phyloP scores from a whole-genome alignment of 331 rosid species.

The Pyracantha coccinea region DNA sequence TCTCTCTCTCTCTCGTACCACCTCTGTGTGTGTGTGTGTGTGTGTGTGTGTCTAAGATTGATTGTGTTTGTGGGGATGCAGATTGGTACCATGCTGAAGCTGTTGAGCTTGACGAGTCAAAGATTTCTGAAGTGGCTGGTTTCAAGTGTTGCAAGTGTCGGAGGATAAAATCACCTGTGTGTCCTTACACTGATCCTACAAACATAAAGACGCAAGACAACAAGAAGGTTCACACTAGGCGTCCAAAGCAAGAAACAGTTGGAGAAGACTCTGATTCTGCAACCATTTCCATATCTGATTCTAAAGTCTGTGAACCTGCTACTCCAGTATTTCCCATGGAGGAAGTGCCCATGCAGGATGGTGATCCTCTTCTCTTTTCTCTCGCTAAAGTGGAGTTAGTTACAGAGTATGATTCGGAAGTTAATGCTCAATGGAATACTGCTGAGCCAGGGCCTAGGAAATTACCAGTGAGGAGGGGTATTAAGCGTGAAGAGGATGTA shows the following conservation, averaged over 20 bases:
- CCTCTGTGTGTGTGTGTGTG: too few species aligned
- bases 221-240: constrained; percentile 30
- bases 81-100: constrained; percentile 99
- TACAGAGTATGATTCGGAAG: constrained; percentile 40
- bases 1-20: background rate
- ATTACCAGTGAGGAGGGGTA: constrained; percentile 73
- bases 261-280: constrained; percentile 47
- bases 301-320: constrained; percentile 42
- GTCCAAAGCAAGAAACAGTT: constrained; percentile 41
- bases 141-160: constrained; percentile 96
- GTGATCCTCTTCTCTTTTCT: constrained; percentile 64
- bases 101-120: constrained; percentile 77
- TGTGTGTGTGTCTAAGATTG: background rate
- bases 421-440: constrained; percentile 46
- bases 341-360: constrained; percentile 30
- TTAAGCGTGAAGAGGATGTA: constrained; percentile 58
- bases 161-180: constrained; percentile 76
- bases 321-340: constrained; percentile 45
- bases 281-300: constrained; percentile 29
- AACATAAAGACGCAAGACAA: constrained; percentile 28
- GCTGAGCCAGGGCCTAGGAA: constrained; percentile 53
- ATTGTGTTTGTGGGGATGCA: constrained; percentile 25
- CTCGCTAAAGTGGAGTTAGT: constrained; percentile 57
- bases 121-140: constrained; percentile 49
- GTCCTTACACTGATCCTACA: constrained; percentile 58